Evolutionary conservation across 1,284 basidiomycete species (phyloP).

Genomic region (Puccinia coronata): DNA sequence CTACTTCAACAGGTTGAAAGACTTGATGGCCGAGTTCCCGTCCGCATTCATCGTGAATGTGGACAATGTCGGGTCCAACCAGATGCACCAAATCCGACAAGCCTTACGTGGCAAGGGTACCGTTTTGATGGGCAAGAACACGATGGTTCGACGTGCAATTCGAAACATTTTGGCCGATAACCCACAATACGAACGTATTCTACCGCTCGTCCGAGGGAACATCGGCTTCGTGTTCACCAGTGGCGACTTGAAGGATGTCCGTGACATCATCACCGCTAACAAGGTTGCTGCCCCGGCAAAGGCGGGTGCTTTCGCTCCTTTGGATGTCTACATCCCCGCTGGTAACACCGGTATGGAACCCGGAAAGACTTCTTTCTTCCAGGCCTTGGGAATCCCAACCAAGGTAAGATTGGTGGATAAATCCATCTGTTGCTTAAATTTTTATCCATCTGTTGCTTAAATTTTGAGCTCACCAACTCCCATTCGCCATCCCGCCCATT

Average conservation of each 20-base stretch:
- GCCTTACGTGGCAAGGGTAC: constrained; percentile 93
- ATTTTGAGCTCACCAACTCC: not conserved
- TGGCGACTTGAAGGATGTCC: constrained; percentile 89
- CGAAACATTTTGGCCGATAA: constrained; percentile 83
- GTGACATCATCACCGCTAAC: constrained; percentile 89
- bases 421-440: not conserved
- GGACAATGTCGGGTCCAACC: constrained; percentile 99
- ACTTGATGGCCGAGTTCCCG: constrained; percentile 85
- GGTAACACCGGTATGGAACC: constrained; percentile 99
- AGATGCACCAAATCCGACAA: constrained; percentile 97
- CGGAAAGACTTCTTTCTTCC: constrained; percentile 99
- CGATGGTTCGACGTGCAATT: constrained; percentile 98
- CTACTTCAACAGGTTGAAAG: constrained; percentile 94
- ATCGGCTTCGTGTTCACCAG: constrained; percentile 98
- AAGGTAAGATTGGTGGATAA: constrained; percentile 63
- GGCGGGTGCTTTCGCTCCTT: constrained; percentile 92
- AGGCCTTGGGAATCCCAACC: constrained; percentile 98
- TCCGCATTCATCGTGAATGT: constrained; percentile 99
- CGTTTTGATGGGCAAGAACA: constrained; percentile 99
- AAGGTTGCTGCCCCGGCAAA: constrained; percentile 97
- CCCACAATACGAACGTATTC: constrained; percentile 93
- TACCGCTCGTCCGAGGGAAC: constrained; percentile 95
- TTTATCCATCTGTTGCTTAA: not conserved
- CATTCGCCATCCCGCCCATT: not conserved
- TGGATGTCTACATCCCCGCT: constrained; percentile 86